A percentile compares a stretch with the other conserved stretches of the same genome.
Conservation (phyloP, 768 basidiomycete species). For the Amanita jacksonii region DNA sequence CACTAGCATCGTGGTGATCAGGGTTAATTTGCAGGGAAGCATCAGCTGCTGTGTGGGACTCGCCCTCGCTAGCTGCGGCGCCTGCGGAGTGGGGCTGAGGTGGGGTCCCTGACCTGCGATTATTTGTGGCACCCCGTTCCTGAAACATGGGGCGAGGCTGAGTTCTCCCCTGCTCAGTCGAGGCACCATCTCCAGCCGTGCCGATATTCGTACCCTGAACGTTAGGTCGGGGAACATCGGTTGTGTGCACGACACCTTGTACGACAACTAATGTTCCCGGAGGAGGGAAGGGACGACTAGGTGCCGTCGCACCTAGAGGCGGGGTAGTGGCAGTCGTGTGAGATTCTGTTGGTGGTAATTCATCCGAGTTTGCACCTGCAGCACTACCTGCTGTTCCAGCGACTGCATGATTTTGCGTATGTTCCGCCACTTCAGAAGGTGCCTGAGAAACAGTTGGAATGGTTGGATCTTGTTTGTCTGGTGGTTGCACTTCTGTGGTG, state of each 20-base stretch:
- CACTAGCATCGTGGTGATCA: not conserved
- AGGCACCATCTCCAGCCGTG: constrained; percentile 1
- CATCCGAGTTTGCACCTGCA: not conserved
- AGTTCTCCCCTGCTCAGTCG: constrained; percentile 3
- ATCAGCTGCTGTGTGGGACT: not conserved
- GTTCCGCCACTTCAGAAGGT: not conserved
- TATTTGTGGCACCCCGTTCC: constrained; percentile 13
- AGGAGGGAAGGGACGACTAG: constrained; percentile 50
- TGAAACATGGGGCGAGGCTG: constrained; percentile 24
- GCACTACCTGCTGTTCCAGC: not conserved
- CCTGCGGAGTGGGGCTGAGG: constrained; percentile 26
- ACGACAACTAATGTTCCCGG: constrained; percentile 77
- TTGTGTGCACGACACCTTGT: constrained; percentile 75
- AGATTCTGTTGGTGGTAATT: too few relatives aligned
- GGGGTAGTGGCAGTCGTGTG: constrained; percentile 9
- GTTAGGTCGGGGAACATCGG: constrained; percentile 40
- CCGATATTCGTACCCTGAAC: not conserved
- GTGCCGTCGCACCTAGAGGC: constrained; percentile 16
- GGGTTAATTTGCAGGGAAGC: not conserved
- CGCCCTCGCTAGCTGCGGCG: not conserved
- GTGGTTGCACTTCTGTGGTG: constrained; percentile 7
- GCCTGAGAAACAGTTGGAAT: constrained; percentile 2
- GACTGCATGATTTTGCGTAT: not conserved
- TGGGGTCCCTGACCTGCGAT: constrained; percentile 24
- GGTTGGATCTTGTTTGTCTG: constrained; percentile 2